These are phyloP conservation scores for Ceratocystis papillata DNA, from an alignment of 2,329 filamentous ascomycete species.

Conservation along the genomic window DNA sequence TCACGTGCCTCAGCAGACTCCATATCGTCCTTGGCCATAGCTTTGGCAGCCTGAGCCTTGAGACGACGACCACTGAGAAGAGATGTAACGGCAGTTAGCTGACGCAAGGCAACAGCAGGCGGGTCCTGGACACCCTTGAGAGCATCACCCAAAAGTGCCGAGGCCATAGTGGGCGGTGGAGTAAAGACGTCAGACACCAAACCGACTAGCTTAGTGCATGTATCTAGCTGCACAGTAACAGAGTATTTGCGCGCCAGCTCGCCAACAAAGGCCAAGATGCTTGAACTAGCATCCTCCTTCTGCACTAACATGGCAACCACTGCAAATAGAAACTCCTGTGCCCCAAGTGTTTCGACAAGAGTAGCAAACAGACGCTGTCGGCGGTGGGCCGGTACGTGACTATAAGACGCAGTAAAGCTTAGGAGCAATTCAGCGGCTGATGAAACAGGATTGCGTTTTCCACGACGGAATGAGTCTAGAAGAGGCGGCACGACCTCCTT, in stretches of 20 bases:
- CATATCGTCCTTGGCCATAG: slow-evolving; percentile 54
- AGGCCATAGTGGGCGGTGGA: slow-evolving; percentile 62
- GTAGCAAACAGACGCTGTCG: slow-evolving; percentile 74
- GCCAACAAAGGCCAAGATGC: slow-evolving; percentile 61
- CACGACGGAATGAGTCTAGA: slow-evolving; percentile 71
- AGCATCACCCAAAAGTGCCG: slow-evolving; percentile 51
- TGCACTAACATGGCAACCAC: slow-evolving; percentile 84
- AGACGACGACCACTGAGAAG: slow-evolving; percentile 49
- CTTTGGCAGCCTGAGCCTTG: slow-evolving; percentile 43
- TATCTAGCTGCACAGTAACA: slow-evolving; percentile 64
- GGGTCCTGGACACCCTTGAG: slow-evolving; percentile 32
- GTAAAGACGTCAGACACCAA: slow-evolving; percentile 66
- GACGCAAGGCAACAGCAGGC: slow-evolving; percentile 42
- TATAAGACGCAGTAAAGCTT: slow-evolving; percentile 92
- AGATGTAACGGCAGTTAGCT: slow-evolving; percentile 47
- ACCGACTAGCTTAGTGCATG: slow-evolving; percentile 64
- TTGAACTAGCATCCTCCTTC: slow-evolving; percentile 57
- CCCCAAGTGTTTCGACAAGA: slow-evolving; percentile 71
- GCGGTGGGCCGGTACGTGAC: slow-evolving; percentile 84
- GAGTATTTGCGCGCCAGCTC: slow-evolving; percentile 64
- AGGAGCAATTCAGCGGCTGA: slow-evolving; percentile 83
- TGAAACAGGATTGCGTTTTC: slow-evolving; percentile 64
- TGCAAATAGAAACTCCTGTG: slow-evolving; percentile 78
- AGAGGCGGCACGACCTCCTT: slow-evolving; percentile 87
- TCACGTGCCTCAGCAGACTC: slow-evolving; percentile 54